A percentile compares a stretch with the other conserved stretches of the same genome.
Conservation (phyloP, 2,329 filamentous ascomycete genomes). For the Periconia sp. region DNA sequence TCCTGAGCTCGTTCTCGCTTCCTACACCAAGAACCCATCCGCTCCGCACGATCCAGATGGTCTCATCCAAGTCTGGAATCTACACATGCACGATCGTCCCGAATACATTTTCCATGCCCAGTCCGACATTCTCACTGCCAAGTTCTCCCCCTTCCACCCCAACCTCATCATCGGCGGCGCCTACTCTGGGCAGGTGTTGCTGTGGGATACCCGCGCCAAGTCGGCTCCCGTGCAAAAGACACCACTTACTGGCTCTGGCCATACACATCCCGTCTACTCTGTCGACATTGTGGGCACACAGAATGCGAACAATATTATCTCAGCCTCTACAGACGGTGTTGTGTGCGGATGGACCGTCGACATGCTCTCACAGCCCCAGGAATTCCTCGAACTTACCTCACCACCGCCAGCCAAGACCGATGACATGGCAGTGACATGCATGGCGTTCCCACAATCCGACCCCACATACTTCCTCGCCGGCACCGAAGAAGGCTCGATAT, state of each 20-base stretch:
- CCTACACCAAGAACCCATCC: slow-evolving; percentile 96
- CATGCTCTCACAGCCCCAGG: slow-evolving; percentile 96
- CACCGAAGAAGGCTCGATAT: slow-evolving; percentile 95
- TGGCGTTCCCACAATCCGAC: slow-evolving; percentile 93
- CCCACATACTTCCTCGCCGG: slow-evolving; percentile 98
- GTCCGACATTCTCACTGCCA: slow-evolving; percentile 92
- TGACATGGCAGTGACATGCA: slow-evolving; percentile 91
- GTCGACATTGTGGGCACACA: slow-evolving; percentile 96
- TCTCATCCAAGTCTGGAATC: slow-evolving; percentile 95
- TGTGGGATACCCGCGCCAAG: slow-evolving; percentile 95
- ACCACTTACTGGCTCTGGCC: slow-evolving; percentile 89
- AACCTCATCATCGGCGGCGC: slow-evolving; percentile 95
- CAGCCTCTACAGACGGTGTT: slow-evolving; percentile 93
- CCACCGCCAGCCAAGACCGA: slow-evolving; percentile 83
- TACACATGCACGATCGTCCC: slow-evolving; percentile 89
- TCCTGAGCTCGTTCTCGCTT: slow-evolving; percentile 87
- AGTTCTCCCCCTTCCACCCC: slow-evolving; percentile 98
- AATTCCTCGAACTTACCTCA: slow-evolving; percentile 85
- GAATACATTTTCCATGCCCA: slow-evolving; percentile 98
- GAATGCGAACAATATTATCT: slow-evolving; percentile 98
- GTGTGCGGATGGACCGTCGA: slow-evolving; percentile 98
- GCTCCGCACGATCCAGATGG: slow-evolving; percentile 94
- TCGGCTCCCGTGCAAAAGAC: slow-evolving; percentile 89
- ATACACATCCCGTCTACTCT: slow-evolving; percentile 95
- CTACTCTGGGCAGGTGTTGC: slow-evolving; percentile 92